phyloP scores from a whole-genome alignment of 352 stramenopile genomes.

The Pythium angustatum region DNA sequence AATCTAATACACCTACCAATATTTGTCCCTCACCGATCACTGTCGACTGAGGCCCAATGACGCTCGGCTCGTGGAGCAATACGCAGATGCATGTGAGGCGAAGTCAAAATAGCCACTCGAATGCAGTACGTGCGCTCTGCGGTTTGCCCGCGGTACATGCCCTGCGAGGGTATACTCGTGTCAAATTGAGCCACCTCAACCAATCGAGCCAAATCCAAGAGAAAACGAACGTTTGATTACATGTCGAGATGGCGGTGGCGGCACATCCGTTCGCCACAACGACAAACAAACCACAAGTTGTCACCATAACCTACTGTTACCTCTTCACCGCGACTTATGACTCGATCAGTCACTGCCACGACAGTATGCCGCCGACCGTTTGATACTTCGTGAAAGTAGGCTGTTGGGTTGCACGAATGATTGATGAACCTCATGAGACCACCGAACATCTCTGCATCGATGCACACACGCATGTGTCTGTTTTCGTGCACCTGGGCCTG shows the following conservation, averaged over 20 bases:
- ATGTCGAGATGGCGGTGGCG: background rate
- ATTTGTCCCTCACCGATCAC: no score
- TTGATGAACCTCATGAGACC: background rate
- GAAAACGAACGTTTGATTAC: no score
- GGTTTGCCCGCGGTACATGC: no score
- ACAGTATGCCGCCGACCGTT: background rate
- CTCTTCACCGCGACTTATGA: background rate
- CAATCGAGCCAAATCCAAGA: no score
- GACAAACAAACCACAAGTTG: conserved; percentile 7
- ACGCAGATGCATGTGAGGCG: no score
- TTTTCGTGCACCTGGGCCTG: background rate
- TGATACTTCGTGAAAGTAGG: background rate
- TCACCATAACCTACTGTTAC: conserved; percentile 1
- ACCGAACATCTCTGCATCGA: background rate
- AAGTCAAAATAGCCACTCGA: no score
- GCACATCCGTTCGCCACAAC: background rate
- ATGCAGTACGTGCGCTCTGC: no score
- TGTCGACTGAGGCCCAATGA: no score
- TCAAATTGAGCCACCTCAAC: no score
- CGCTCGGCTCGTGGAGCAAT: no score
- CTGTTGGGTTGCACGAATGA: background rate
- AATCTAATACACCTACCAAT: no score
- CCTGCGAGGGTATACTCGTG: no score
- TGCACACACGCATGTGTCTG: background rate
- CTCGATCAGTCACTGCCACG: background rate